Percentiles rank a stretch among this genome's conserved stretches.
phyloP scores from a whole-genome alignment of 2,329 filamentous ascomycete species.

The Aspergillus sp. region DNA sequence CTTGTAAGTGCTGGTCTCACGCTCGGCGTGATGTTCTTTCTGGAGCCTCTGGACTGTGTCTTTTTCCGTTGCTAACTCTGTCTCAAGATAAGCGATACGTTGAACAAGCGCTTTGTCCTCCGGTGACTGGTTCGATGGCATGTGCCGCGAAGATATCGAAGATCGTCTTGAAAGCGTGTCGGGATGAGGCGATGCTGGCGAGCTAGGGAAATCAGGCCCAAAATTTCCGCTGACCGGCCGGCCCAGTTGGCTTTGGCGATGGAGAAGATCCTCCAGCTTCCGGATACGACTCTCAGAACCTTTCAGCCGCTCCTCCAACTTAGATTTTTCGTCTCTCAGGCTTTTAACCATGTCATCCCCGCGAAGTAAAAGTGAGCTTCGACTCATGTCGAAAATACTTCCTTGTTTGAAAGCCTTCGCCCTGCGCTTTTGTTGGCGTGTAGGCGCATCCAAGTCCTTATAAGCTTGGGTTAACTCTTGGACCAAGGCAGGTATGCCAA shows the following conservation, averaged over 20 bases:
- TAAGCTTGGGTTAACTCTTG: slow-evolving; percentile 72
- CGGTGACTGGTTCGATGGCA: slow-evolving; percentile 55
- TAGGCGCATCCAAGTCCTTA: slow-evolving; percentile 74
- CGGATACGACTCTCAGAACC: slow-evolving; percentile 87
- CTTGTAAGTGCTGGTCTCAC: slow-evolving; percentile 59
- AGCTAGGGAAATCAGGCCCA: slow-evolving; percentile 35
- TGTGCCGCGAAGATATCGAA: slow-evolving; percentile 56
- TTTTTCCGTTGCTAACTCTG: slow-evolving; percentile 69
- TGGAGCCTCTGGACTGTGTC: slow-evolving; percentile 64
- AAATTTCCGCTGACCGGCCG: slow-evolving; percentile 51
- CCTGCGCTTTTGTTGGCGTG: slow-evolving; percentile 78
- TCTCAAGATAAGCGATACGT: slow-evolving; percentile 65
- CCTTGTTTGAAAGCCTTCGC: slow-evolving; percentile 95
- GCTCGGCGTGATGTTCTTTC: slow-evolving; percentile 60
- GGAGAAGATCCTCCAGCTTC: slow-evolving; percentile 84
- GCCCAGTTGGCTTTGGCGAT: slow-evolving; percentile 65
- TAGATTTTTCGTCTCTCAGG: slow-evolving; percentile 77
- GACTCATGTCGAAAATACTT: slow-evolving; percentile 88
- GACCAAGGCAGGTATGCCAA: slow-evolving; percentile 61
- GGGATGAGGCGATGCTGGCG: slow-evolving; percentile 37
- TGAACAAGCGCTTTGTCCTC: slow-evolving; percentile 60
- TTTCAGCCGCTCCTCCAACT: slow-evolving; percentile 67
- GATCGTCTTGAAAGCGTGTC: slow-evolving; percentile 51
- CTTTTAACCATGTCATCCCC: slow-evolving; percentile 76
- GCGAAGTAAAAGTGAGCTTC: slow-evolving; percentile 76